Percentiles rank a stretch among this genome's conserved stretches.
phyloP scores from a whole-genome alignment of 1,284 basidiomycete genomes.

The Filobasidium uniguttulatum region DNA sequence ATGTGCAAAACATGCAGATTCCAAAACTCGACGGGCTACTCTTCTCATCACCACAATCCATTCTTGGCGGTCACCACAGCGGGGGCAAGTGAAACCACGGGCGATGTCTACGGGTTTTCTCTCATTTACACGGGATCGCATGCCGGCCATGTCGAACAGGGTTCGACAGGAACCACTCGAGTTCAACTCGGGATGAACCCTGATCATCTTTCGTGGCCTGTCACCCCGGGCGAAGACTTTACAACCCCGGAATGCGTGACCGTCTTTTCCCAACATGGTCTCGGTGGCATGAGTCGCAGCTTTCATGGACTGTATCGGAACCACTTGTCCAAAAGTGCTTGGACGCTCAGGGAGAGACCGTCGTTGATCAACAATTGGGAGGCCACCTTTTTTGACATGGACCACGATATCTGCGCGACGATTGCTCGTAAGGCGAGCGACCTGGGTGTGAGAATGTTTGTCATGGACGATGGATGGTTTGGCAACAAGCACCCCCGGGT shows the following conservation, averaged over 20 bases:
- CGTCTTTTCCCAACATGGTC: constrained; percentile 17
- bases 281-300: constrained; percentile 21
- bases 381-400: constrained; percentile 25
- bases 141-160: constrained; percentile 18
- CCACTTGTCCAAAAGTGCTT: constrained; percentile 18
- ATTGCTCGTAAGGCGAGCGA: constrained; percentile 19
- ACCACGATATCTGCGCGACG: constrained; percentile 15
- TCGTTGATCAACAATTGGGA: constrained; percentile 28
- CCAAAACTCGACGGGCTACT: constrained; percentile 20
- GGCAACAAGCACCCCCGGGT: constrained; percentile 22
- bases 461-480: constrained; percentile 32
- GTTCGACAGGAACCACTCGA: constrained; percentile 15
- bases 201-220: constrained; percentile 19
- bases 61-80: constrained; percentile 20
- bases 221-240: constrained; percentile 19
- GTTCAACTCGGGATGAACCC: constrained; percentile 23
- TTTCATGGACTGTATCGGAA: constrained; percentile 21
- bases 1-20: constrained; percentile 15
- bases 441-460: constrained; percentile 23
- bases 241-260: constrained; percentile 24
- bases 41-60: constrained; percentile 24
- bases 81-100: constrained; percentile 17
- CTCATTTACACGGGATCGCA: constrained; percentile 23
- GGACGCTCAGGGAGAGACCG: constrained; percentile 17
- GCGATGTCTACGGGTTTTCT: constrained; percentile 20